These are phyloP conservation scores for Globisporangium alternatum DNA, from an alignment of 352 stramenopile genomes.

Conservation along the genomic window DNA sequence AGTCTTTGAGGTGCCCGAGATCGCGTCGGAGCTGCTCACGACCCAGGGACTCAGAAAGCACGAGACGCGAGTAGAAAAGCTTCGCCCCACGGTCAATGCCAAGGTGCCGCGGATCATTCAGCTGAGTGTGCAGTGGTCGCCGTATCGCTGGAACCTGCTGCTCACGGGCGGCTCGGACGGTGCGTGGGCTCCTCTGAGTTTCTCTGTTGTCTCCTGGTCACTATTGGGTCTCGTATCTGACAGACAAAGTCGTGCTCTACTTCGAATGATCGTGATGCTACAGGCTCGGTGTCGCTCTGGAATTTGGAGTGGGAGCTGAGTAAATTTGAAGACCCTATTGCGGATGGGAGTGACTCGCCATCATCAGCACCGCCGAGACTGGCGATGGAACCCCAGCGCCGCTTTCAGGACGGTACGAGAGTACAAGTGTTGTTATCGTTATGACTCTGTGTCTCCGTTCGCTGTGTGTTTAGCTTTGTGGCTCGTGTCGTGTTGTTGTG, in stretches of 20 bases:
- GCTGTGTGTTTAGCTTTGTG: neutral
- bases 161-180: conserved; percentile 79
- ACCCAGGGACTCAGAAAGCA: conserved; percentile 3
- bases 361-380: conserved; percentile 8
- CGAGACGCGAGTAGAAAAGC: conserved; percentile 36
- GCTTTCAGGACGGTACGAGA: conserved; percentile 74
- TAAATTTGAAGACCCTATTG: neutral
- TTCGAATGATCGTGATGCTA: neutral
- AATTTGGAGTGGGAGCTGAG: conserved; percentile 47
- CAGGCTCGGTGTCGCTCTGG: conserved; percentile 77
- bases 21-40: conserved; percentile 36
- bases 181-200: conserved; percentile 17
- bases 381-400: conserved; percentile 61
- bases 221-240: neutral
- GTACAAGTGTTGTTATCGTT: neutral
- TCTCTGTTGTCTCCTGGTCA: neutral
- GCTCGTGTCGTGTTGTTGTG: neutral
- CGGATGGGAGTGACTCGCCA: neutral
- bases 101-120: conserved; percentile 50
- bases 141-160: conserved; percentile 62
- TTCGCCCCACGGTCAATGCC: conserved; percentile 41
- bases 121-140: conserved; percentile 74
- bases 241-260: neutral
- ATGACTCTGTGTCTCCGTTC: too few species aligned
- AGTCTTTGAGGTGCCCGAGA: conserved; percentile 61